Evolutionary conservation across 306 rosid species (phyloP).

Genomic region (Aeschynomene evenia): DNA sequence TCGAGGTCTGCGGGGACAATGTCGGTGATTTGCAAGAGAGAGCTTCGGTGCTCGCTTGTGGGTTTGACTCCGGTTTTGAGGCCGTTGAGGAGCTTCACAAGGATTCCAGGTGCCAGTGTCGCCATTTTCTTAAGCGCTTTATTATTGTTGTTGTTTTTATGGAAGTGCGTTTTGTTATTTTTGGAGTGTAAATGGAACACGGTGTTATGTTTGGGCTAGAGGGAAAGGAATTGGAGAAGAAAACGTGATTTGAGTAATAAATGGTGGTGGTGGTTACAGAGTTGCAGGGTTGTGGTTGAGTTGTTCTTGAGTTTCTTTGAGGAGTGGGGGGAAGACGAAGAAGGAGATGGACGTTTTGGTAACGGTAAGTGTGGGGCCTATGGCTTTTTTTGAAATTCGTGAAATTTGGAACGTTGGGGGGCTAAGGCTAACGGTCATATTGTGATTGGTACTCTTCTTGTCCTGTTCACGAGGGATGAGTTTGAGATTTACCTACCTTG

Average conservation of each 20-base stretch:
- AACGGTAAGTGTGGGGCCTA: not conserved
- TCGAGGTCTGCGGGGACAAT: constrained; percentile 91
- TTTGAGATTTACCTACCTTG: too few species aligned
- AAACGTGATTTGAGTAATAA: not conserved
- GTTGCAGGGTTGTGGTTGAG: too few species aligned
- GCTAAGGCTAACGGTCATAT: not conserved
- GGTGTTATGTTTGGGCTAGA: not conserved
- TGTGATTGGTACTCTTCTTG: too few species aligned
- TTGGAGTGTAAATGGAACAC: too few species aligned
- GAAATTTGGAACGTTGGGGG: not conserved
- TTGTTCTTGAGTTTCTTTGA: not conserved
- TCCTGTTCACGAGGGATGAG: too few species aligned
- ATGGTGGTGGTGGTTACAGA: not conserved
- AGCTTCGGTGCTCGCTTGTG: constrained; percentile 77
- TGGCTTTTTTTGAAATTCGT: not conserved
- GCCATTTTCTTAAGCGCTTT: constrained; percentile 47
- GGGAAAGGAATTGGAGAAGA: not conserved
- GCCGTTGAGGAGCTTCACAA: constrained; percentile 72
- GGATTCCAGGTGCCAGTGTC: constrained; percentile 79
- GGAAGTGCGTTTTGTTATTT: too few species aligned
- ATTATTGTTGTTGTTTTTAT: too few species aligned
- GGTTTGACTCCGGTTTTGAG: constrained; percentile 65
- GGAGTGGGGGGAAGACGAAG: not conserved
- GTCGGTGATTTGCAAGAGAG: constrained; percentile 84
- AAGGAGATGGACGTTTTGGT: not conserved